Base-by-base conservation (phyloP, 495 filamentous ascomycete genomes). In the Neurospora africana region DNA sequence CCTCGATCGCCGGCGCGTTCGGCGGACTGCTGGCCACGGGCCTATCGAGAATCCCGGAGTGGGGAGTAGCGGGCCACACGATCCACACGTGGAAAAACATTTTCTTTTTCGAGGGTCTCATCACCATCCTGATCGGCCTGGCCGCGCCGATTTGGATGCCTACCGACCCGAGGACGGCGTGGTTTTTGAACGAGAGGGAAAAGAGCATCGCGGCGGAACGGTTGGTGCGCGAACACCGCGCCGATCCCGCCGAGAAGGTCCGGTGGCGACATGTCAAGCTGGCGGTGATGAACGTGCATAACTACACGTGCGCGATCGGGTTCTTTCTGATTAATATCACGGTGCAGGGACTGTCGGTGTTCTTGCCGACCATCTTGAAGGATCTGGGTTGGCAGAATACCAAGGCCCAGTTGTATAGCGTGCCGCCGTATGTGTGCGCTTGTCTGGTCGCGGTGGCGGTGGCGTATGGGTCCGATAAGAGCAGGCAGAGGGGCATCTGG, bases 11-110 rank as follows among this genome's bases (percentile, higher is more conserved):
- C 8, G 86, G 87, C 36, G 87, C 85, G 30, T 88, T 89, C 38
- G 86, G 86, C 38, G 87, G 87, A 0, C 0, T 61, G 8, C 5
- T 61, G 13, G 47, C 47, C 23, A 61, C 47, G 3, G 85, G 81
- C 1, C 84, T 89, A 36, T 81, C 86, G 23, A 76, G 81, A 39
- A 84, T 89, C 6, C 84, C 84, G 0, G 74, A 74, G 15, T 86
- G 83, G 83, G 84, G 84, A 0, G 81, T 84, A 38, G 84, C 82
- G 0, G 71, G 79, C 73, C 81, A 74, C 75, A 82, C 35, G 38
- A 84, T 81, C 69, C 81, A 86, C 74, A 86, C 86, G 9, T 91
- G 88, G 89, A 83, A 88, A 69, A 90, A 89, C 84, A 90, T 90
- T 72, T 86, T 90, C 79, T 88, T 90, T 74, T 88, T 90, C 70